A percentile compares a stretch with the other conserved stretches of the same genome.
phyloP scores from a whole-genome alignment of 345 rosid species.

The Salix purpurea region DNA sequence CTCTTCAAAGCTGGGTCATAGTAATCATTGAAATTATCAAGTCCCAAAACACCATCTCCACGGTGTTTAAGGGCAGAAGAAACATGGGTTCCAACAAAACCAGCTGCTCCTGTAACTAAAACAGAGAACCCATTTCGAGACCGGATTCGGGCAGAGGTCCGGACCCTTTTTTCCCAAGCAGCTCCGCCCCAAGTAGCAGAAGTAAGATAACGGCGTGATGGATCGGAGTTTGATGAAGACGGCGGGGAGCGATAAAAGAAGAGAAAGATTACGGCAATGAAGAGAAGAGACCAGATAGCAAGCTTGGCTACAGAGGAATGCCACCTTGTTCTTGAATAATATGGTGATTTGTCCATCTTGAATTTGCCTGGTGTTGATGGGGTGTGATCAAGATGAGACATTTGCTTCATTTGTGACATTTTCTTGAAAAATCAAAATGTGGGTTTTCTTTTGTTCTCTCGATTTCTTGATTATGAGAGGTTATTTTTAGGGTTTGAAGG shows the following conservation, averaged over 20 bases:
- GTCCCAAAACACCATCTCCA: constrained; percentile 82
- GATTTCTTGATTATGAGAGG: neutral
- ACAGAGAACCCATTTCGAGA: constrained; percentile 64
- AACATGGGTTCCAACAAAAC: constrained; percentile 92
- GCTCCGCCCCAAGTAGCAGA: constrained; percentile 72
- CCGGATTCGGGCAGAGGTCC: constrained; percentile 63
- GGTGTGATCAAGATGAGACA: constrained; percentile 73
- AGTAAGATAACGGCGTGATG: constrained; percentile 78
- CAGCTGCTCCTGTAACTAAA: constrained; percentile 87
- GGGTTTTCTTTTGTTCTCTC: neutral
- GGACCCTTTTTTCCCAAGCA: constrained; percentile 65
- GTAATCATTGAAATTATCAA: constrained; percentile 86
- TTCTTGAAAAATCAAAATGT: neutral
- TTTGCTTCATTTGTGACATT: constrained; percentile 34
- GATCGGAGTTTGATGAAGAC: constrained; percentile 50
- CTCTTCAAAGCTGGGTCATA: constrained; percentile 80
- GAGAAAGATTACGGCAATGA: constrained; percentile 63
- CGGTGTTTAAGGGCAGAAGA: constrained; percentile 74
- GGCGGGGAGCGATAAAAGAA: constrained; percentile 84
- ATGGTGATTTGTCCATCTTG: constrained; percentile 89
- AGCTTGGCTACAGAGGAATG: constrained; percentile 75
- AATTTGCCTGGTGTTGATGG: constrained; percentile 92
- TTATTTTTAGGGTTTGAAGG: constrained; percentile 6
- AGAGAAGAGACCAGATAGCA: constrained; percentile 77
- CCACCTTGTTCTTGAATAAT: constrained; percentile 51